Evolutionary conservation across 2,329 filamentous ascomycete genomes (phyloP).

Genomic region (Sclerotiophoma versabilis): DNA sequence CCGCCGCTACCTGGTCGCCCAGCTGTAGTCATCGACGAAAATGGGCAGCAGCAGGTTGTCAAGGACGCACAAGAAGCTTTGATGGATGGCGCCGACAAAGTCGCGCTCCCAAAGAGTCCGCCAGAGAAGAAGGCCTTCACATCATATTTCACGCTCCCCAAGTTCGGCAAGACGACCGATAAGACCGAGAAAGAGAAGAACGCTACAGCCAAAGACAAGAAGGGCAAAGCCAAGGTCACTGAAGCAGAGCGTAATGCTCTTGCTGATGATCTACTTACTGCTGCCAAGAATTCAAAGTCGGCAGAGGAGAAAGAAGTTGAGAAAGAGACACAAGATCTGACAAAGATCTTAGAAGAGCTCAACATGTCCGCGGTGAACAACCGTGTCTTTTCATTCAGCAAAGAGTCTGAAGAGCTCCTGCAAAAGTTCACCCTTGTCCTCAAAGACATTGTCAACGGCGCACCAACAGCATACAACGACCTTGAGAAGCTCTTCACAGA

Average conservation of each 20-base stretch:
- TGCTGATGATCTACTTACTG: constrained; percentile 43
- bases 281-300: constrained; percentile 43
- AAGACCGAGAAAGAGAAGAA: constrained; percentile 46
- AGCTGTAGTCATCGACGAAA: constrained; percentile 40
- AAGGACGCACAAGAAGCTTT: constrained; percentile 57
- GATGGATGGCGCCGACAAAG: constrained; percentile 56
- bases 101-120: constrained; percentile 60
- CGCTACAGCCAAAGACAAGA: constrained; percentile 28
- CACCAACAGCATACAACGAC: constrained; percentile 91
- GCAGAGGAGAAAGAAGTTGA: constrained; percentile 50
- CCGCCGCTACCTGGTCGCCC: constrained; percentile 53
- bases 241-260: constrained; percentile 47
- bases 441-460: constrained; percentile 90
- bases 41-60: constrained; percentile 44
- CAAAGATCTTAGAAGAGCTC: constrained; percentile 79
- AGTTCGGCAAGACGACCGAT: constrained; percentile 37
- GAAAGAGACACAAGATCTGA: constrained; percentile 75
- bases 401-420: constrained; percentile 82
- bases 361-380: constrained; percentile 86
- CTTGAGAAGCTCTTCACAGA: constrained; percentile 73
- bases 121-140: constrained; percentile 49
- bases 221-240: constrained; percentile 42
- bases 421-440: constrained; percentile 87
- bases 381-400: constrained; percentile 82
- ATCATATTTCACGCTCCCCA: constrained; percentile 43